phyloP scores from a whole-genome alignment of 306 rosid species.

The Corylus americana region DNA sequence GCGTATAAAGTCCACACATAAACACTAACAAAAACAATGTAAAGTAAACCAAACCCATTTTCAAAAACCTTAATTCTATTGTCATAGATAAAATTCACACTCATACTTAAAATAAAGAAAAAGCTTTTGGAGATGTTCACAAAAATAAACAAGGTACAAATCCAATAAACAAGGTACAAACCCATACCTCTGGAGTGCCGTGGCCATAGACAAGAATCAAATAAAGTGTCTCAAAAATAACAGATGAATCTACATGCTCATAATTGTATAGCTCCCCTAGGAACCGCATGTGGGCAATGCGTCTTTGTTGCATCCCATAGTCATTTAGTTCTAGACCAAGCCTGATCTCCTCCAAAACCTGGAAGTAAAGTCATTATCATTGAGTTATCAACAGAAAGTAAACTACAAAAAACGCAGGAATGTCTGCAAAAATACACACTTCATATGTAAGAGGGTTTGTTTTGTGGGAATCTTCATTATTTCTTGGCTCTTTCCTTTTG shows the following conservation, averaged over 20 bases:
- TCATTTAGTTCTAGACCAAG: slow-evolving; percentile 92
- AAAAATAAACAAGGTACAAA: not conserved
- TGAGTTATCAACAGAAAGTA: slow-evolving; percentile 18
- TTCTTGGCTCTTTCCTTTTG: not conserved
- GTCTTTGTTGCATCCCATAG: slow-evolving; percentile 96
- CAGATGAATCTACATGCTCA: slow-evolving; percentile 96
- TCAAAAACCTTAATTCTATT: not conserved
- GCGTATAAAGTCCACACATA: not conserved
- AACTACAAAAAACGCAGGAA: not conserved
- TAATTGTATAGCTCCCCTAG: slow-evolving; percentile 96
- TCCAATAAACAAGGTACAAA: slow-evolving; percentile 10
- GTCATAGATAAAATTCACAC: not conserved
- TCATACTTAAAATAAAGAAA: not conserved
- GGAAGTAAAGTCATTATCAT: slow-evolving; percentile 33
- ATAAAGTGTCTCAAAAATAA: slow-evolving; percentile 89
- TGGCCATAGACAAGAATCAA: slow-evolving; percentile 80
- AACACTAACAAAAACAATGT: not conserved
- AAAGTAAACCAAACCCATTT: not conserved
- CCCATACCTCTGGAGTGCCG: slow-evolving; percentile 83
- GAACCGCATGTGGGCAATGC: slow-evolving; percentile 94
- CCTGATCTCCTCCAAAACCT: slow-evolving; percentile 99
- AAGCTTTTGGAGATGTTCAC: not conserved
- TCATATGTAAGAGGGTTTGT: not conserved
- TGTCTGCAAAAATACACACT: not conserved
- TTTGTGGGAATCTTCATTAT: not conserved